These are phyloP conservation scores for Thermoascus crustaceus DNA, from an alignment of 2,329 filamentous ascomycete species.

Conservation along the genomic window DNA sequence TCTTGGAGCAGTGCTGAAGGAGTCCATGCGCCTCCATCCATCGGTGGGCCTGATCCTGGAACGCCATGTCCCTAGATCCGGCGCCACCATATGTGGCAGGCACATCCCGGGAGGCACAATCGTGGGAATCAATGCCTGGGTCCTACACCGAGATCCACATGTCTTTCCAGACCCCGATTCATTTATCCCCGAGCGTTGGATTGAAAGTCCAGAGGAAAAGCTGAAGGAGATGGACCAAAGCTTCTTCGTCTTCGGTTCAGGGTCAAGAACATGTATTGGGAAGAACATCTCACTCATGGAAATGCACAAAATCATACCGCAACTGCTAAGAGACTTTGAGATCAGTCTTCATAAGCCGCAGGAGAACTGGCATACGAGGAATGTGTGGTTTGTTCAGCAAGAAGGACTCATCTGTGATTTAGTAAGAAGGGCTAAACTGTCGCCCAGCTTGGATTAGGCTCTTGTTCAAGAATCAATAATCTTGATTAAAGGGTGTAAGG, in stretches of 20 bases:
- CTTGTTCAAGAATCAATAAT: too few species aligned
- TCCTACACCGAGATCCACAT: conserved; percentile 6
- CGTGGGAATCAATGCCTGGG: conserved; percentile 27
- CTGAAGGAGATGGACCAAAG: conserved; percentile 8
- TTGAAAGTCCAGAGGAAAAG: conserved; percentile 16
- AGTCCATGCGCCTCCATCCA: conserved; percentile 31
- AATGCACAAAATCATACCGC: conserved; percentile 18
- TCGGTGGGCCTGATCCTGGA: conserved; percentile 27
- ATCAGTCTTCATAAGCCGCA: conserved; percentile 9
- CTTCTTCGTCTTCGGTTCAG: conserved; percentile 15
- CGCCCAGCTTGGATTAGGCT: too few species aligned
- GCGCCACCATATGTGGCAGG: conserved; percentile 20
- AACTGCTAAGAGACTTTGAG: conserved; percentile 14
- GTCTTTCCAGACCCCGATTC: conserved; percentile 19
- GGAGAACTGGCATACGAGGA: conserved; percentile 9
- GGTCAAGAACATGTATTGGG: conserved; percentile 17
- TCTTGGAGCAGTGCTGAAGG: conserved; percentile 28
- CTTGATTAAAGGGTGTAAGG: too few species aligned
- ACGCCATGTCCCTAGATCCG: conserved; percentile 23
- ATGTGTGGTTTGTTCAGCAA: conserved; percentile 16
- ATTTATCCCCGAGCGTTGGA: conserved; percentile 23
- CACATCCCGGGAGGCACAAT: conserved; percentile 28
- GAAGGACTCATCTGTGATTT: conserved; percentile 14
- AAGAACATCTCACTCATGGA: conserved; percentile 19
- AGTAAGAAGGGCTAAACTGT: too few species aligned